These are phyloP conservation scores for Cercophora sp. DNA, from an alignment of 495 filamentous ascomycete genomes.

Conservation along the genomic window DNA sequence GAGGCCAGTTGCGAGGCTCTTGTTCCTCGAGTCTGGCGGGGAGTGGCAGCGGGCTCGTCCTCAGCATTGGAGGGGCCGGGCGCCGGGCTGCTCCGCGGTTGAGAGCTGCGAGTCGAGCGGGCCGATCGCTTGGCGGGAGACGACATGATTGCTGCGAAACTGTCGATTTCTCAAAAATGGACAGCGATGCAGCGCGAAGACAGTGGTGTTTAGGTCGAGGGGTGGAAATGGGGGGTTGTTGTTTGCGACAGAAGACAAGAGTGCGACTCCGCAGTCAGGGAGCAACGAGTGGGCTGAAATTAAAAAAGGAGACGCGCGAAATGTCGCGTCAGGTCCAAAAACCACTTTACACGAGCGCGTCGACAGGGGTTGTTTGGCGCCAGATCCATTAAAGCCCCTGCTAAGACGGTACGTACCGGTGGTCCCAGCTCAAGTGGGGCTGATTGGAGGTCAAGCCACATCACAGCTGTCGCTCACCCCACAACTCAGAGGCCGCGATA, in stretches of 20 bases:
- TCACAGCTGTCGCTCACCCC: slow-evolving; percentile 23
- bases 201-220: no score
- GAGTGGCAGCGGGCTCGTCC: slow-evolving; percentile 45
- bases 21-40: slow-evolving; percentile 42
- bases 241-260: slow-evolving; percentile 2
- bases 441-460: slow-evolving; percentile 24
- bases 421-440: slow-evolving; percentile 16
- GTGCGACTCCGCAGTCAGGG: neutral
- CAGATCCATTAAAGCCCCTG: slow-evolving; percentile 24
- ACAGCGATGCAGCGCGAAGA: neutral
- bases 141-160: slow-evolving; percentile 50
- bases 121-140: slow-evolving; percentile 55
- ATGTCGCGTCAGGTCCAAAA: slow-evolving; percentile 20
- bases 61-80: slow-evolving; percentile 39
- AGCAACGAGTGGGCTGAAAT: slow-evolving; percentile 12
- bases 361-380: slow-evolving; percentile 14
- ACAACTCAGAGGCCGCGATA: slow-evolving; percentile 15
- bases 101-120: slow-evolving; percentile 49
- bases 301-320: slow-evolving; percentile 23
- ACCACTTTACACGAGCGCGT: slow-evolving; percentile 26
- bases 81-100: slow-evolving; percentile 50
- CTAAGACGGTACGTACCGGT: slow-evolving; percentile 19
- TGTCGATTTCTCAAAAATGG: neutral
- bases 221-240: neutral
- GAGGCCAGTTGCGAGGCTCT: slow-evolving; percentile 54